These are phyloP conservation scores for Xanthoparmelia taractica DNA, from an alignment of 495 filamentous ascomycete genomes.

Conservation along the genomic window DNA sequence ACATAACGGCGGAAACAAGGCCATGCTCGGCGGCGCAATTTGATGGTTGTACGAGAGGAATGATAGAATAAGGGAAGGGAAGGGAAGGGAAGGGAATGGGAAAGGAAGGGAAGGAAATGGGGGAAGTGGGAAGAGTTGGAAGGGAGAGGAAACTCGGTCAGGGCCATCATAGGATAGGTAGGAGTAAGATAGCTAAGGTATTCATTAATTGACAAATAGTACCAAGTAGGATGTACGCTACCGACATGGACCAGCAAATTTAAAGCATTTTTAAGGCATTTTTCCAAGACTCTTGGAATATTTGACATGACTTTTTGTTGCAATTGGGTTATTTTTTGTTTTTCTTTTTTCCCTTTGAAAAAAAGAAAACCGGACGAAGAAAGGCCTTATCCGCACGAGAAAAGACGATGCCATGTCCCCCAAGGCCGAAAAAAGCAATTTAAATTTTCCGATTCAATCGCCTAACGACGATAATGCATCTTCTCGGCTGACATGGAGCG, in stretches of 20 bases:
- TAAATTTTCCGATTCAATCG: neutral
- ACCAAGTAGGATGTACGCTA: neutral
- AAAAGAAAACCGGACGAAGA: too few relatives aligned
- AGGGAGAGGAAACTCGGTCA: neutral
- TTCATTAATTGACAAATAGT: conserved; percentile 7
- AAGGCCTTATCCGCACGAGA: conserved; percentile 4
- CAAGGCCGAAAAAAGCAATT: neutral
- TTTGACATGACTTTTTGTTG: too few relatives aligned
- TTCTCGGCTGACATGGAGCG: neutral
- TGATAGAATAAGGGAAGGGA: too few relatives aligned
- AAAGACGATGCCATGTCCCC: neutral
- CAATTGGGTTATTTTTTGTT: too few relatives aligned
- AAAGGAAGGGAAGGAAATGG: too few relatives aligned
- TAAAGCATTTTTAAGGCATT: neutral
- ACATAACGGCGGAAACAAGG: neutral
- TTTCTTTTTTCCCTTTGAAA: too few relatives aligned
- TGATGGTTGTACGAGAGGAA: too few relatives aligned
- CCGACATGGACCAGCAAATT: neutral
- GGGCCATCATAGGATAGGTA: neutral
- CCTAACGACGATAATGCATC: neutral
- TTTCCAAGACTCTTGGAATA: too few relatives aligned
- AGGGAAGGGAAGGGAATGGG: too few relatives aligned
- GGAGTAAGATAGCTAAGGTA: too few relatives aligned
- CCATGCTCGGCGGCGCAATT: conserved; percentile 3
- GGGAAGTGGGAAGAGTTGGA: neutral